Percentiles rank a stretch among this genome's conserved stretches.
These are phyloP conservation scores for Penicillium chermesinum DNA, from an alignment of 495 filamentous ascomycete species.

Conservation along the genomic window DNA sequence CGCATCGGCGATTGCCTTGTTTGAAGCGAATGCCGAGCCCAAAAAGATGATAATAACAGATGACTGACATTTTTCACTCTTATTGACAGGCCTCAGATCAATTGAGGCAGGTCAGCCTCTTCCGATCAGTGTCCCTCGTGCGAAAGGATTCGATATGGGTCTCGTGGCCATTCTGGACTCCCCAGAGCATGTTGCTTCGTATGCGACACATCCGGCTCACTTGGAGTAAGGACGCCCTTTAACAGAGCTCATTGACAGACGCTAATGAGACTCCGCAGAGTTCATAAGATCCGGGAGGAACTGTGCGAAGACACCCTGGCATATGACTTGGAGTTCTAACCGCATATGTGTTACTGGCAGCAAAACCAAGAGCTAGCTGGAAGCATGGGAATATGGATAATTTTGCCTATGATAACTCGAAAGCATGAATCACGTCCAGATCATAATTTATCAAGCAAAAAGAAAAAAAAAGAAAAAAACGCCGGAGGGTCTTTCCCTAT, in stretches of 20 bases:
- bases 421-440: slow-evolving; percentile 6
- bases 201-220: slow-evolving; percentile 38
- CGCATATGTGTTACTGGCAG: not conserved
- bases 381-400: not conserved
- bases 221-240: slow-evolving; percentile 27
- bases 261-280: slow-evolving; percentile 16
- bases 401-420: not conserved
- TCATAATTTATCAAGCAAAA: slow-evolving; percentile 13
- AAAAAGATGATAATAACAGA: not conserved
- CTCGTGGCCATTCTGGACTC: slow-evolving; percentile 40
- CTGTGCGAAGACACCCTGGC: slow-evolving; percentile 42
- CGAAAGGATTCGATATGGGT: slow-evolving; percentile 41
- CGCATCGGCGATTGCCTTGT: not conserved
- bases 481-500: slow-evolving; percentile 16
- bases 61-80: not conserved
- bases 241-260: not conserved
- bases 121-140: slow-evolving; percentile 35
- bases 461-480: slow-evolving; percentile 25
- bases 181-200: slow-evolving; percentile 30
- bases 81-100: slow-evolving; percentile 27
- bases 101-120: slow-evolving; percentile 28
- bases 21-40: not conserved
- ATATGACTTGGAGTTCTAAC: slow-evolving; percentile 41
- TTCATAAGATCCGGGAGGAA: slow-evolving; percentile 38
- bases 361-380: not conserved